A percentile compares a stretch with the other conserved stretches of the same genome.
Evolutionary conservation across 345 rosid species (phyloP).

Genomic region (Eutrema yunnanense): DNA sequence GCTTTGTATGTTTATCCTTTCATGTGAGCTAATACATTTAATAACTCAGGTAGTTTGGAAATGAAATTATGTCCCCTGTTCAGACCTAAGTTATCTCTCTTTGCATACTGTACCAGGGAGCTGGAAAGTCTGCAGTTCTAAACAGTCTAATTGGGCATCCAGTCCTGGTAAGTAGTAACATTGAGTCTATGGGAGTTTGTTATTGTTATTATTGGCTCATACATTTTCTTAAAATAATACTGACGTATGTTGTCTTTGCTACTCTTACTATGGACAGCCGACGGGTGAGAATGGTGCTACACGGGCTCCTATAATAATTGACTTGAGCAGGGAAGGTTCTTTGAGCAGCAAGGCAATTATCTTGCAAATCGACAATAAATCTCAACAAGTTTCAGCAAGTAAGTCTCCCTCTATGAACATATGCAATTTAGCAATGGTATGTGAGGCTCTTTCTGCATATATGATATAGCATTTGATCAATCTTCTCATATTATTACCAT

Average conservation of each 20-base stretch:
- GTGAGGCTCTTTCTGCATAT: constrained; percentile 1
- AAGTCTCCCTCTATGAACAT: constrained; percentile 27
- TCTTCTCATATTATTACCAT: constrained; percentile 21
- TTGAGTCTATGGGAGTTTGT: background rate
- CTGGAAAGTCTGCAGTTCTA: constrained; percentile 92
- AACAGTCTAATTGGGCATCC: constrained; percentile 98
- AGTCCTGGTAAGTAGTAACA: constrained; percentile 59
- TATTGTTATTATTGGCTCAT: background rate
- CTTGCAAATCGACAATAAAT: constrained; percentile 80
- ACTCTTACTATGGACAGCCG: constrained; percentile 48
- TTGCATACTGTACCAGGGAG: constrained; percentile 56
- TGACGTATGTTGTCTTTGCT: constrained; percentile 14
- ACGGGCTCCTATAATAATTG: constrained; percentile 80
- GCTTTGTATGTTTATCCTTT: background rate
- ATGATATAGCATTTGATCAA: background rate
- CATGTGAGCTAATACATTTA: background rate
- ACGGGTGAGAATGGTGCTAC: constrained; percentile 99
- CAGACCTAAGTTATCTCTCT: constrained; percentile 2
- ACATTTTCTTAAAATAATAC: background rate
- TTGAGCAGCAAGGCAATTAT: constrained; percentile 69
- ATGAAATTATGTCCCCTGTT: background rate
- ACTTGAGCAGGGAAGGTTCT: constrained; percentile 64
- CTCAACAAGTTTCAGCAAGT: constrained; percentile 98
- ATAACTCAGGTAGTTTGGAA: background rate
- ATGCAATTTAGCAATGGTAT: background rate